phyloP scores from a whole-genome alignment of 2,329 filamentous ascomycete genomes.

The Phaeomoniella chlamydospora region DNA sequence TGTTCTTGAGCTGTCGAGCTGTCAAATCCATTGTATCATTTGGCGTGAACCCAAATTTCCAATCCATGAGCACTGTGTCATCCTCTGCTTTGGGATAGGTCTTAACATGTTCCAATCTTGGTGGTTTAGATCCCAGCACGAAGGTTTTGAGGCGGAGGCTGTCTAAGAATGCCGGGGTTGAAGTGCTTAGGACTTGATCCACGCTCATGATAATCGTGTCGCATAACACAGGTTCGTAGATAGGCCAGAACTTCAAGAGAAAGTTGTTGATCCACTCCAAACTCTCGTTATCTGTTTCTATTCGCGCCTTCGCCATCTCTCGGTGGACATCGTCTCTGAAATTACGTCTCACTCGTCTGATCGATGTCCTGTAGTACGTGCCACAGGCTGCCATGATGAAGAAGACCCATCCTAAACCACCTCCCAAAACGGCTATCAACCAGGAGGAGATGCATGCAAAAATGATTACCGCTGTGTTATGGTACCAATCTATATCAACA shows the following conservation, averaged over 20 bases:
- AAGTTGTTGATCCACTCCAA: slow-evolving; percentile 99
- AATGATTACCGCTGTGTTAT: slow-evolving; percentile 86
- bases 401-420: slow-evolving; percentile 84
- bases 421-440: slow-evolving; percentile 77
- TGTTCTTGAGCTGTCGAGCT: slow-evolving; percentile 75
- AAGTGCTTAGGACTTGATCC: slow-evolving; percentile 86
- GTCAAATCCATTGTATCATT: slow-evolving; percentile 92
- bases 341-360: slow-evolving; percentile 85
- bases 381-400: slow-evolving; percentile 83
- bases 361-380: slow-evolving; percentile 92
- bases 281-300: slow-evolving; percentile 84
- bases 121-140: slow-evolving; percentile 85
- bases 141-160: slow-evolving; percentile 89
- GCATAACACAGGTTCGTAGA: slow-evolving; percentile 87
- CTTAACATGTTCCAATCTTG: slow-evolving; percentile 93
- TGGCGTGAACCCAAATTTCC: slow-evolving; percentile 98
- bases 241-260: slow-evolving; percentile 97
- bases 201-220: slow-evolving; percentile 86
- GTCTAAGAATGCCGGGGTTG: slow-evolving; percentile 84
- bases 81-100: slow-evolving; percentile 93
- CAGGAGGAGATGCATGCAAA: slow-evolving; percentile 86
- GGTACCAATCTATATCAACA: slow-evolving; percentile 92
- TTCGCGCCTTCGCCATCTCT: slow-evolving; percentile 70
- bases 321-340: slow-evolving; percentile 88
- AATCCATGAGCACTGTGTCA: slow-evolving; percentile 95